Evolutionary conservation across 1,139 yeast genomes (phyloP).

Genomic region (Sporopachydermia cereana): DNA sequence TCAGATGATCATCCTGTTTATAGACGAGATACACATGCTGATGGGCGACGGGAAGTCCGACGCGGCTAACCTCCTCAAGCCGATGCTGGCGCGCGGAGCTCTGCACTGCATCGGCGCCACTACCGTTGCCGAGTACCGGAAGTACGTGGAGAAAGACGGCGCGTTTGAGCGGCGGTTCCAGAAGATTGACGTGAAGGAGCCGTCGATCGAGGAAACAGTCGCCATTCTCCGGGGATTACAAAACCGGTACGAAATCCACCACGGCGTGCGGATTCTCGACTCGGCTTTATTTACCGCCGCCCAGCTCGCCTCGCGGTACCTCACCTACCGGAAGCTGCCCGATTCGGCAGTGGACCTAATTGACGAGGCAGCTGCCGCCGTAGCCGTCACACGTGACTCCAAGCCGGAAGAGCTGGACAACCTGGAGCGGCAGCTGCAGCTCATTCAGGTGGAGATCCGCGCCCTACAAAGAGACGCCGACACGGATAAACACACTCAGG

Average conservation of each 20-base stretch:
- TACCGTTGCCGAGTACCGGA: conserved; percentile 87
- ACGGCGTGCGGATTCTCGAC: conserved; percentile 93
- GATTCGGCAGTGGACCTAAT: conserved; percentile 96
- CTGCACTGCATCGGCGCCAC: conserved; percentile 98
- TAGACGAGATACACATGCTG: conserved; percentile 96
- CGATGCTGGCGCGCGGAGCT: conserved; percentile 93
- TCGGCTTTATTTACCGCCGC: conserved; percentile 94
- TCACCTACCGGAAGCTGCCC: conserved; percentile 91
- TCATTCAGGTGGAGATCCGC: conserved; percentile 88
- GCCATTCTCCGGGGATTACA: conserved; percentile 95
- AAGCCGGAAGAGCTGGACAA: conserved; percentile 94
- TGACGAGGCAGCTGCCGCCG: conserved; percentile 95
- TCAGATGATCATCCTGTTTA: conserved; percentile 76
- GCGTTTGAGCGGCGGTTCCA: conserved; percentile 99
- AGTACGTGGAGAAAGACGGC: conserved; percentile 90
- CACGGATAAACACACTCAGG: conserved; percentile 78
- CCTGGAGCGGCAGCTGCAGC: conserved; percentile 82
- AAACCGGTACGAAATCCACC: conserved; percentile 93
- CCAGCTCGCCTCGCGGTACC: conserved; percentile 84
- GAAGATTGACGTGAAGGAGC: conserved; percentile 90
- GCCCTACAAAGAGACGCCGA: conserved; percentile 95
- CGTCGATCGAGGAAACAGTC: conserved; percentile 84
- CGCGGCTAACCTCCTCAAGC: conserved; percentile 93
- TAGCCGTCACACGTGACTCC: conserved; percentile 96
- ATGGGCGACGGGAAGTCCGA: conserved; percentile 96